Base-by-base conservation (phyloP, 2,329 filamentous ascomycete genomes). In the Colletotrichum horii region DNA sequence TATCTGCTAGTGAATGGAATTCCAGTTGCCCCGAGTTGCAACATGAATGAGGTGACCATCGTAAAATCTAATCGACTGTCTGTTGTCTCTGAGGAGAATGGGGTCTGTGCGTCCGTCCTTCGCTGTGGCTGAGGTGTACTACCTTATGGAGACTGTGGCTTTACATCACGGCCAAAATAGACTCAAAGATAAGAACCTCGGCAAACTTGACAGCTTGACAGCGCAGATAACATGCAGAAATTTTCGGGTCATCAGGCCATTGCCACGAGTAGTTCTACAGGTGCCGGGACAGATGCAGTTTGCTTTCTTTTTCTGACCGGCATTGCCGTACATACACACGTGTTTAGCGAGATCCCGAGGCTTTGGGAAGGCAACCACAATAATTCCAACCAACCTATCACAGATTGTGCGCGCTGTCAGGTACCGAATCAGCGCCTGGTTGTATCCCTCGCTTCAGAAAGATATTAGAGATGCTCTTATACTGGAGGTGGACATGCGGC, bases 91-190 rank as follows among this genome's bases (percentile, higher is more conserved):
- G n/a, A n/a, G n/a, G n/a, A n/a, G n/a, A n/a, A n/a, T n/a, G n/a
- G n/a, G n/a, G n/a, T n/a, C n/a, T n/a, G n/a, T n/a, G n/a, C n/a
- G n/a, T n/a, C n/a, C n/a, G n/a, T n/a, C n/a, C n/a, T n/a, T n/a
- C n/a, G n/a, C n/a, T n/a, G n/a, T n/a, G n/a, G n/a, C n/a, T n/a
- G n/a, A n/a, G n/a, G n/a, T n/a, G n/a, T n/a, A n/a, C n/a, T n/a
- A n/a, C n/a, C n/a, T n/a, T 11, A n/a, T 48, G 43, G 43, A 48
- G 1, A 52, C 0, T 52, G 43, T 52, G 43, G 43, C 43, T 52
- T 52, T 0, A 0, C 1, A 22, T 0, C 22, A 22, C 1, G n/a
- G 19, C n/a, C 0, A 52, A 22, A 22, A 52, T 14, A 52, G 43
- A 52, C 43, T 52, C 11, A 0, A 14, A 48, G 43, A 48, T 48